Base-by-base conservation (phyloP, 352 stramenopile genomes). In the Phytophthora niederhauseri region DNA sequence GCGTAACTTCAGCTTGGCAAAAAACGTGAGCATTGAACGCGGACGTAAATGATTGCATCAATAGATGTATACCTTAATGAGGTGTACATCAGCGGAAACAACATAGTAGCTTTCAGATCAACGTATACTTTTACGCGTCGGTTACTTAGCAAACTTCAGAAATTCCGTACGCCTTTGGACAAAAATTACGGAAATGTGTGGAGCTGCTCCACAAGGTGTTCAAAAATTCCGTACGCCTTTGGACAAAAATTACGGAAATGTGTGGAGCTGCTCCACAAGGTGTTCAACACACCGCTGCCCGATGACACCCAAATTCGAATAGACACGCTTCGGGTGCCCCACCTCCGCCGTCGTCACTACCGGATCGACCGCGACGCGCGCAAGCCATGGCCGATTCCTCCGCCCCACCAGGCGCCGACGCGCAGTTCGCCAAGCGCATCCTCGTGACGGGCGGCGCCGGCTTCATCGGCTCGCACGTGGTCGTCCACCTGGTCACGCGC, bases 381-480 rank as follows among this genome's bases (percentile, higher is more conserved):
- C 50, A 67, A 57, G 28, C 41, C 50, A 72, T 64, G 63, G 43
- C 41, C 8, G 36, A 50, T 8, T 19, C 36, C 36, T 43, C 36
- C 36, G 36, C 36, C 36, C 36, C 36, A 17, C 12, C 36, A 14
- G 2, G 2, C 20, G 1, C 6, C 20, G 14, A 19, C 45, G 7
- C 2, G 15, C 26, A 49, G 9, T 90, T 75, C 61, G 74, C 71
- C 17, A 92, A 97, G 77, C 98, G 98, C 77, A 98, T 99, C 66
- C 85, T 99, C 50, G 80, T 99, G 17, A 99, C 98, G 5, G 98
- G 97, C 64, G 97, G 97, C 69, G 98, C 97, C 11, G 98, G 98
- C 28, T 98, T 98, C 76, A 98, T 98, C 68, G 98, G 93, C 28
- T 99, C 95, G 54, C 97, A 99, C 84, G 91, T 99, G 0, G 95